Evolutionary conservation across 148 eudicot species (phyloP).

Genomic region (Silene latifolia): DNA sequence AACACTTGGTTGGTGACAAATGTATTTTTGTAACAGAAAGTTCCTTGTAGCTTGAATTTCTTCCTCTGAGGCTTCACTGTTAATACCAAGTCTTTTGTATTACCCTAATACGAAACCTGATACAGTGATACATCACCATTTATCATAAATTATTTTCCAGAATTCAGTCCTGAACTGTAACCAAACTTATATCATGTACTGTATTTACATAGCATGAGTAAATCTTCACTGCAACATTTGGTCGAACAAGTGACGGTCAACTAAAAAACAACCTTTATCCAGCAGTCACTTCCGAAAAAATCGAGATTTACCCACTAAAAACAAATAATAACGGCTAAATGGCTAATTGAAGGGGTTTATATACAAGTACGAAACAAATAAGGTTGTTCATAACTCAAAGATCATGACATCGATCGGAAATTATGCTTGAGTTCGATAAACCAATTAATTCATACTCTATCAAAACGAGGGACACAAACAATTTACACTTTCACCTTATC

Average conservation of each 20-base stretch:
- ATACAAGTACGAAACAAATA: too few relatives aligned
- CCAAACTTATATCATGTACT: neutral
- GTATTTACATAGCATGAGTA: neutral
- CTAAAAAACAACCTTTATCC: neutral
- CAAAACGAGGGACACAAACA: too few relatives aligned
- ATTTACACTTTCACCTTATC: too few relatives aligned
- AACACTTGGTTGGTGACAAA: constrained; percentile 79
- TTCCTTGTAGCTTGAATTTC: constrained; percentile 91
- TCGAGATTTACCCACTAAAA: too few relatives aligned
- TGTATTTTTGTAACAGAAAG: constrained; percentile 79
- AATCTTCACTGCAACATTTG: constrained; percentile 6
- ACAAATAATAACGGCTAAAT: too few relatives aligned
- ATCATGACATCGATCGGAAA: too few relatives aligned
- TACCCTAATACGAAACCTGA: neutral
- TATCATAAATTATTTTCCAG: neutral
- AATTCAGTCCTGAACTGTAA: neutral
- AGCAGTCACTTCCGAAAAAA: too few relatives aligned
- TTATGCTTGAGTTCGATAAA: too few relatives aligned
- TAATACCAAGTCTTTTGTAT: constrained; percentile 87
- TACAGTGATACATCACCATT: constrained; percentile 1
- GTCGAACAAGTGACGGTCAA: constrained; percentile 7
- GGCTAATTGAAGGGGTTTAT: neutral
- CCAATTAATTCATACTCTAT: too few relatives aligned
- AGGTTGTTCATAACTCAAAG: too few relatives aligned
- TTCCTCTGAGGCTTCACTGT: constrained; percentile 84